Conservation (phyloP, 176 grass and related monocot genomes). For the Triticum timopheevii region DNA sequence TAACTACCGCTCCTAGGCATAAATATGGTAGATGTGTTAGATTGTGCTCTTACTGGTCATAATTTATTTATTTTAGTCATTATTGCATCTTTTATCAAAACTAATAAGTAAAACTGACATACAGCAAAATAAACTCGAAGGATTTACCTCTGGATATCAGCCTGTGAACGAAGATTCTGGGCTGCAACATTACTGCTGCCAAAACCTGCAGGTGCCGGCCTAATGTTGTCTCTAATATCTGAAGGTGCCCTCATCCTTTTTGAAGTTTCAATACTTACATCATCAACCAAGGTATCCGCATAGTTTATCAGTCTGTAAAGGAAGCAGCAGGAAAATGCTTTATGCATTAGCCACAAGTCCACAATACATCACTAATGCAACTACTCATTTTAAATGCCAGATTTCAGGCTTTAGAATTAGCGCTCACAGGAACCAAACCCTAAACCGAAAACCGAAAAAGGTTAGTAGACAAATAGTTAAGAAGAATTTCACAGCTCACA, state of each 20-base stretch:
- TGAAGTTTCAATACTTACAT: slow-evolving; percentile 54
- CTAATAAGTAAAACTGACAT: slow-evolving; percentile 28
- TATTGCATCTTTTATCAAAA: background rate
- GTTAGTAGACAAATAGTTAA: background rate
- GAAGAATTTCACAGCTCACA: background rate
- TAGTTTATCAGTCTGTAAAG: slow-evolving; percentile 48
- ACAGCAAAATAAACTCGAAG: slow-evolving; percentile 30
- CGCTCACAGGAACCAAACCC: slow-evolving; percentile 21
- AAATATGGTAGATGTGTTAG: background rate
- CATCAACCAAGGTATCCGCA: slow-evolving; percentile 37
- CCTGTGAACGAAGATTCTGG: slow-evolving; percentile 44
- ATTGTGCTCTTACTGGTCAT: background rate
- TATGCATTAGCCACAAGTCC: background rate
- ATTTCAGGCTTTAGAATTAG: slow-evolving; percentile 30
- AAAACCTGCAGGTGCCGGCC: slow-evolving; percentile 30
- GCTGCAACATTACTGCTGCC: slow-evolving; percentile 23
- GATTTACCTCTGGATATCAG: slow-evolving; percentile 50
- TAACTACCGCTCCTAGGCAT: background rate
- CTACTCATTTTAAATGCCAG: background rate
- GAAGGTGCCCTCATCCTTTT: slow-evolving; percentile 52
- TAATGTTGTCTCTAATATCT: slow-evolving; percentile 27
- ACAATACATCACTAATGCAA: background rate
- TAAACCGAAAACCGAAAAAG: background rate
- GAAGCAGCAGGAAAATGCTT: background rate
- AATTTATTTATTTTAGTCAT: background rate